phyloP scores from a whole-genome alignment of 805 yeast genomes.

The Hanseniaspora vineae region DNA sequence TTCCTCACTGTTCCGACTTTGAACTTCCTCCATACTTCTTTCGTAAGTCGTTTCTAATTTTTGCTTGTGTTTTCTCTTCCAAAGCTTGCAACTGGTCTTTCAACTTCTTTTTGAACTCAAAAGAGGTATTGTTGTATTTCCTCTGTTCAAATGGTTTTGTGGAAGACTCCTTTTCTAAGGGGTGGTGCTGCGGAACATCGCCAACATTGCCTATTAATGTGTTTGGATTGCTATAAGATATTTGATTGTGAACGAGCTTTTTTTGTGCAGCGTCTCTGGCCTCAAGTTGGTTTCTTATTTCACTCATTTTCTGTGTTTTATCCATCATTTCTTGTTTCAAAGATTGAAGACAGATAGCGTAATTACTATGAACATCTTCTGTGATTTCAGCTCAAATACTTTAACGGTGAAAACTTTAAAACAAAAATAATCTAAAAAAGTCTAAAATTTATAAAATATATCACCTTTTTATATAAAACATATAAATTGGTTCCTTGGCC shows the following conservation, averaged over 20 bases:
- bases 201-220: neutral
- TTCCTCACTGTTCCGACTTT: neutral
- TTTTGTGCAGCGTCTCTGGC: neutral
- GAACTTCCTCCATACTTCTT: neutral
- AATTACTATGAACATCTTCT: no score
- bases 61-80: neutral
- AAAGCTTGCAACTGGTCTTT: neutral
- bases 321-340: neutral
- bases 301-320: neutral
- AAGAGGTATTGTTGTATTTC: neutral
- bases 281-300: neutral
- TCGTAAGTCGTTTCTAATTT: neutral
- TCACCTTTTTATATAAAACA: no score
- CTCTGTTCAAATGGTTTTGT: neutral
- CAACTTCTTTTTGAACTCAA: neutral
- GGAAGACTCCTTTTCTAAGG: neutral
- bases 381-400: neutral
- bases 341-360: no score
- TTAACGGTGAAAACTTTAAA: no score
- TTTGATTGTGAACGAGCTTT: neutral
- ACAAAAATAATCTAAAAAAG: no score
- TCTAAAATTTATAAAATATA: no score
- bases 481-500: conserved; percentile 14
- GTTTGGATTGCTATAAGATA: neutral
- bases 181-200: no score